Percentiles rank a stretch among this genome's conserved stretches.
Conservation (phyloP, 108 stramenopile genomes). For the Ochromonas danica region DNA sequence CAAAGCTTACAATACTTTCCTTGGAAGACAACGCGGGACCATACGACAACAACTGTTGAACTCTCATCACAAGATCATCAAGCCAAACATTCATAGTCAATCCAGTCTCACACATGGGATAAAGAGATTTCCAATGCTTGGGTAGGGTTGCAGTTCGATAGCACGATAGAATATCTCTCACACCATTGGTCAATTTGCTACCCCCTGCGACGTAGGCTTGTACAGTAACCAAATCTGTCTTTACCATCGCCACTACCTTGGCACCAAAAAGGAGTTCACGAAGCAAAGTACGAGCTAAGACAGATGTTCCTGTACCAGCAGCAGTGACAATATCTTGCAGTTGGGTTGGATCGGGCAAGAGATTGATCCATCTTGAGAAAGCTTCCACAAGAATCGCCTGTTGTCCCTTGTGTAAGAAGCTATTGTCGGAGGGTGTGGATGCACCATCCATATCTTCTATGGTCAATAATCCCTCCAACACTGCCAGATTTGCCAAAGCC, state of each 20-base stretch:
- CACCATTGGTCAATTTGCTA: constrained; percentile 46
- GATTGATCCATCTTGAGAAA: not conserved
- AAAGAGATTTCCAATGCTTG: constrained; percentile 38
- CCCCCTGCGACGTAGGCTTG: constrained; percentile 39
- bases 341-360: not conserved
- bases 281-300: constrained; percentile 40
- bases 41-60: constrained; percentile 32
- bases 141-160: constrained; percentile 42
- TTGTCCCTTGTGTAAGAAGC: not conserved
- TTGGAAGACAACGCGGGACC: not conserved
- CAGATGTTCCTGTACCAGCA: not conserved
- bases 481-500: not conserved
- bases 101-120: constrained; percentile 37
- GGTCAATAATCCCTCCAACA: constrained; percentile 28
- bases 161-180: constrained; percentile 39
- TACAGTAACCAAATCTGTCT: constrained; percentile 41
- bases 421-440: not conserved
- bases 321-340: not conserved
- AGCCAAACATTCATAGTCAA: constrained; percentile 45
- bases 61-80: constrained; percentile 40
- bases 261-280: constrained; percentile 43
- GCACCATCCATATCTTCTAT: not conserved
- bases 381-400: not conserved
- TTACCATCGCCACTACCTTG: constrained; percentile 36
- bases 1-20: too few species aligned